Conservation (phyloP, 768 basidiomycete genomes). For the Mycena albidolilacea region DNA sequence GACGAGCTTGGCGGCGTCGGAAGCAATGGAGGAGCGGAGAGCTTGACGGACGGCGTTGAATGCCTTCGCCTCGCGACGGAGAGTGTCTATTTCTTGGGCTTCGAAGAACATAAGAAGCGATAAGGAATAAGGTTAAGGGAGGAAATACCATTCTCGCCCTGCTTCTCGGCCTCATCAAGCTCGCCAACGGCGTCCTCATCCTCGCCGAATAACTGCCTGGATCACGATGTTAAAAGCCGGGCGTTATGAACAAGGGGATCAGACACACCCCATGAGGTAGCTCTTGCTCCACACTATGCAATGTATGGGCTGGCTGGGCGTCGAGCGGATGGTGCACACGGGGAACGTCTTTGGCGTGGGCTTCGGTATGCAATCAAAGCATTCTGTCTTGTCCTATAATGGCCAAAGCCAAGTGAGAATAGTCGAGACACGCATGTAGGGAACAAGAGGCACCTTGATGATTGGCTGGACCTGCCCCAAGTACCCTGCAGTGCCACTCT, state of each 20-base stretch:
- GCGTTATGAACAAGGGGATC: neutral
- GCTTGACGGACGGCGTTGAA: slow-evolving; percentile 86
- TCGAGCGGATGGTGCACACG: slow-evolving; percentile 97
- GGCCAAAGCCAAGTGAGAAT: neutral
- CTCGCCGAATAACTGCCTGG: slow-evolving; percentile 66
- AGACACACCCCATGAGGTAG: slow-evolving; percentile 89
- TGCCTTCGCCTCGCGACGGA: slow-evolving; percentile 91
- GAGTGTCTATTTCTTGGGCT: slow-evolving; percentile 92
- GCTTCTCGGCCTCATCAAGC: slow-evolving; percentile 91
- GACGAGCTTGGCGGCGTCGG: slow-evolving; percentile 74
- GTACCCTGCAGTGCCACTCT: slow-evolving; percentile 97
- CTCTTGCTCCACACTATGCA: slow-evolving; percentile 99
- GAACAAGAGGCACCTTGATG: slow-evolving; percentile 71
- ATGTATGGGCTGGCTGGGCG: slow-evolving; percentile 97
- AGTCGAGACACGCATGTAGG: neutral
- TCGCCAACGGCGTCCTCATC: slow-evolving; percentile 88
- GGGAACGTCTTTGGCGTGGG: slow-evolving; percentile 95
- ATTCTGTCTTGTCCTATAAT: slow-evolving; percentile 86
- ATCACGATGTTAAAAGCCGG: neutral
- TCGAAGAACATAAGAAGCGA: slow-evolving; percentile 14
- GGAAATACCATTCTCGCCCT: slow-evolving; percentile 90
- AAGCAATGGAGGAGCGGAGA: slow-evolving; percentile 61
- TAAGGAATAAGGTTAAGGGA: neutral
- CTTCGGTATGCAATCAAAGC: slow-evolving; percentile 97
- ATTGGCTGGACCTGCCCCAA: slow-evolving; percentile 97